phyloP scores from a whole-genome alignment of 495 filamentous ascomycete genomes.

The Aspergillus homomorphus region DNA sequence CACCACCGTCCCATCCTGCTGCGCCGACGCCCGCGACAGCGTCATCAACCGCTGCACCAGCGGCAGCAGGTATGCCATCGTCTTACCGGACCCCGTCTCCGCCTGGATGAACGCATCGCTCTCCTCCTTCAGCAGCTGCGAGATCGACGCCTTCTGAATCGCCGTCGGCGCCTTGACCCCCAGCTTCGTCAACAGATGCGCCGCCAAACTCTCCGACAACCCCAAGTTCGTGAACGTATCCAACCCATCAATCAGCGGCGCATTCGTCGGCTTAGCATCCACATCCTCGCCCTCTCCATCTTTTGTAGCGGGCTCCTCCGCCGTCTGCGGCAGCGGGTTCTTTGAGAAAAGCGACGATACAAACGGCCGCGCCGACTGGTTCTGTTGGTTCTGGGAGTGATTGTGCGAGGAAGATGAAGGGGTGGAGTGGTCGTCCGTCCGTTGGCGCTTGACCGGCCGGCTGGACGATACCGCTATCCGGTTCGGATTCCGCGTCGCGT shows the following conservation, averaged over 20 bases:
- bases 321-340: conserved; percentile 68
- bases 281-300: conserved; percentile 49
- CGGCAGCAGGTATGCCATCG: conserved; percentile 86
- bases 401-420: conserved; percentile 4
- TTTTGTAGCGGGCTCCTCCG: conserved; percentile 40
- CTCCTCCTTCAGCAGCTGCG: conserved; percentile 73
- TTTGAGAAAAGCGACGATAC: conserved; percentile 89
- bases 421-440: neutral
- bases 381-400: conserved; percentile 21
- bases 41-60: conserved; percentile 84
- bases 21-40: conserved; percentile 49
- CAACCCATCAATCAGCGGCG: conserved; percentile 79
- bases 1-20: conserved; percentile 23
- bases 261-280: conserved; percentile 80
- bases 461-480: conserved; percentile 31
- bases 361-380: conserved; percentile 50
- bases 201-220: conserved; percentile 70
- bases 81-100: conserved; percentile 96
- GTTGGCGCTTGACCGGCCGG: conserved; percentile 42
- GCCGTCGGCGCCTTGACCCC: conserved; percentile 87
- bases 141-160: conserved; percentile 86
- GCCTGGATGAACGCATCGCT: conserved; percentile 95
- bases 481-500: conserved; percentile 36
- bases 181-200: conserved; percentile 80
- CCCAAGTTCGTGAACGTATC: conserved; percentile 82